These are phyloP conservation scores for Xylariaceae sp. DNA, from an alignment of 2,329 filamentous ascomycete genomes.

Conservation along the genomic window DNA sequence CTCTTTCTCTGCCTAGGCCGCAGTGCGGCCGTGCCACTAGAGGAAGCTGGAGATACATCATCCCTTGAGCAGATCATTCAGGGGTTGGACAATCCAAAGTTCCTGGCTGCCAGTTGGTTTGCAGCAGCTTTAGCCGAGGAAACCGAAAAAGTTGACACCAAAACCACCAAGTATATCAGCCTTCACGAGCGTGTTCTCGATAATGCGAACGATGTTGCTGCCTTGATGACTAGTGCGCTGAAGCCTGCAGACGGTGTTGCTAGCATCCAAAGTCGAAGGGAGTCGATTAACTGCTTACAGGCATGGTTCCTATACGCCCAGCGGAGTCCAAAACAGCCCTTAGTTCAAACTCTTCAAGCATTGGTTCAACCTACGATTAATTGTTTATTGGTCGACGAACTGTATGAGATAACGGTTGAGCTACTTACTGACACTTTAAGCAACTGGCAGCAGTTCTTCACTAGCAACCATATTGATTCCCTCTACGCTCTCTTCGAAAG, in stretches of 20 bases:
- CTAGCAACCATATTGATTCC: constrained; percentile 60
- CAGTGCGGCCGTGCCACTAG: constrained; percentile 53
- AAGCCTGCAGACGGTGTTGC: constrained; percentile 33
- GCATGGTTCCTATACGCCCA: constrained; percentile 79
- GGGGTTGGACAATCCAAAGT: constrained; percentile 54
- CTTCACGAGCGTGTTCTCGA: constrained; percentile 58
- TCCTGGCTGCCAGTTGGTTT: constrained; percentile 70
- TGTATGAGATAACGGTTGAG: constrained; percentile 67
- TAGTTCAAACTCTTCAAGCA: constrained; percentile 64
- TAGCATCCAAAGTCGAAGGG: constrained; percentile 50
- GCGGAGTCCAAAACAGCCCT: constrained; percentile 60
- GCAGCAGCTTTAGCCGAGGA: constrained; percentile 68
- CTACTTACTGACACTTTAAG: constrained; percentile 69
- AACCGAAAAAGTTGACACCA: constrained; percentile 69
- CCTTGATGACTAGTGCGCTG: constrained; percentile 51
- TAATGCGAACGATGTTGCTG: constrained; percentile 57
- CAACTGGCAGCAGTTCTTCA: constrained; percentile 69
- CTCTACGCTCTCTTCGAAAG: constrained; percentile 66
- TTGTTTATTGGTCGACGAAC: constrained; percentile 62
- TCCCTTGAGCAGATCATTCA: constrained; percentile 52
- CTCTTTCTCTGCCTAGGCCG: constrained; percentile 64
- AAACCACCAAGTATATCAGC: constrained; percentile 55
- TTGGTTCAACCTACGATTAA: constrained; percentile 65
- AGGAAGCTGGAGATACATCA: constrained; percentile 51
- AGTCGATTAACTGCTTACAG: constrained; percentile 67